phyloP scores from a whole-genome alignment of 2,329 filamentous ascomycete species.

The Fusarium marasasianum region DNA sequence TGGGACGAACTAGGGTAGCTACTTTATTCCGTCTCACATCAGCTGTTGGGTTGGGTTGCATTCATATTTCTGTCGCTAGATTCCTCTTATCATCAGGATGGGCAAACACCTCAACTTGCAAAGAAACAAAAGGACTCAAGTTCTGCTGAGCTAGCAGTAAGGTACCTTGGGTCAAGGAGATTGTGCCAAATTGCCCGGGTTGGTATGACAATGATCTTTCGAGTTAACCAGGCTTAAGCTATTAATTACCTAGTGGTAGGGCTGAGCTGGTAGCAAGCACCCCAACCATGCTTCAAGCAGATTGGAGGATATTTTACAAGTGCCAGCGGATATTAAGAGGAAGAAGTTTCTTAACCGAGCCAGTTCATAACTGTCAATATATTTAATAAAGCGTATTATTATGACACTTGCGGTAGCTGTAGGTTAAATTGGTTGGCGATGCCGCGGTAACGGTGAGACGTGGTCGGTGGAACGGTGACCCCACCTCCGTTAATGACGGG shows the following conservation, averaged over 20 bases:
- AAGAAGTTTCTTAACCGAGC: neutral
- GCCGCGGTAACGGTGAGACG: neutral
- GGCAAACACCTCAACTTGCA: neutral
- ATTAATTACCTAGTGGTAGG: neutral
- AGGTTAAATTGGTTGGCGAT: neutral
- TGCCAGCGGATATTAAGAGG: neutral
- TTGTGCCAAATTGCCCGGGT: neutral
- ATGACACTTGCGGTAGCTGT: neutral
- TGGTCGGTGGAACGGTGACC: neutral
- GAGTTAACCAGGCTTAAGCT: neutral
- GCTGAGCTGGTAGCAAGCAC: neutral
- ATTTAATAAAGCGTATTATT: neutral
- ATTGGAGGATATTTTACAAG: neutral
- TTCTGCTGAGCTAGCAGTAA: neutral
- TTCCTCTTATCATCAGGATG: neutral
- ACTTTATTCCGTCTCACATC: neutral
- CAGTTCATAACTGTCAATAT: neutral
- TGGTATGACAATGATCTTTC: no score
- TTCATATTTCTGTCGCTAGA: neutral
- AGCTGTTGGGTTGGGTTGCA: neutral
- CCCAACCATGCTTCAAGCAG: neutral
- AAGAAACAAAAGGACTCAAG: neutral
- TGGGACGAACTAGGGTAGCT: neutral
- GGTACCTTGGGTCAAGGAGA: neutral
- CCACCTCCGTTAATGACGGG: constrained; percentile 18